Conservation (phyloP, 2,329 filamentous ascomycete species). For the Fusarium circinatum region DNA sequence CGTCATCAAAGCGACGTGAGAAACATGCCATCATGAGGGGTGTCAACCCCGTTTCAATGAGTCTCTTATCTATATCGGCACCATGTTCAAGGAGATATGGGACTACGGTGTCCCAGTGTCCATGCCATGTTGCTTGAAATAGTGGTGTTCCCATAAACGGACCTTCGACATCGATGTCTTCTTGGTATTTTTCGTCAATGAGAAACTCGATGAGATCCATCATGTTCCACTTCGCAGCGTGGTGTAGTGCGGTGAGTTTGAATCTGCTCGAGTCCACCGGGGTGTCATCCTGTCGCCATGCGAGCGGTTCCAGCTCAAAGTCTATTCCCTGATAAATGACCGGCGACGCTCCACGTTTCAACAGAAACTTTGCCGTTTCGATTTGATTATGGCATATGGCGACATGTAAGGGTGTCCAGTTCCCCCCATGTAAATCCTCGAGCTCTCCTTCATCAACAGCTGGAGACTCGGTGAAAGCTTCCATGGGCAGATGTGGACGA, state of each 20-base stretch:
- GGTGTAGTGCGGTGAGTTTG: slow-evolving; percentile 41
- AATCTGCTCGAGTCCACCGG: slow-evolving; percentile 34
- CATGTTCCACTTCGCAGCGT: slow-evolving; percentile 38
- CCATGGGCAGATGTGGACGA: slow-evolving; percentile 42
- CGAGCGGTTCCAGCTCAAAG: slow-evolving; percentile 36
- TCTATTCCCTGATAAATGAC: slow-evolving; percentile 42
- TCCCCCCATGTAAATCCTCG: slow-evolving; percentile 43
- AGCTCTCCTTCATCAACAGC: slow-evolving; percentile 43
- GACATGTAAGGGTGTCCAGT: slow-evolving; percentile 44
- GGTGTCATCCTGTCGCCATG: slow-evolving; percentile 39
- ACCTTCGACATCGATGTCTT: slow-evolving; percentile 36
- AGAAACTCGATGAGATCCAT: slow-evolving; percentile 35
- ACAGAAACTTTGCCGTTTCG: slow-evolving; percentile 40
- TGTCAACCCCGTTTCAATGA: slow-evolving; percentile 43
- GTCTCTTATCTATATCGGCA: slow-evolving; percentile 38
- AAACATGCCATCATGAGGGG: slow-evolving; percentile 44
- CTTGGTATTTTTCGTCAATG: slow-evolving; percentile 32
- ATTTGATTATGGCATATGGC: slow-evolving; percentile 41
- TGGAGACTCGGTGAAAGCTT: slow-evolving; percentile 40
- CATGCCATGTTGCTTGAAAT: slow-evolving; percentile 43
- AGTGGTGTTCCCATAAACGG: slow-evolving; percentile 44
- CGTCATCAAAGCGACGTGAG: slow-evolving; percentile 43
- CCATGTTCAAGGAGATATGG: slow-evolving; percentile 43
- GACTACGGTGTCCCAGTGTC: slow-evolving; percentile 41
- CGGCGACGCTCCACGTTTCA: slow-evolving; percentile 38